phyloP scores from a whole-genome alignment of 495 filamentous ascomycete genomes.

The Talaromyces stipitatus region DNA sequence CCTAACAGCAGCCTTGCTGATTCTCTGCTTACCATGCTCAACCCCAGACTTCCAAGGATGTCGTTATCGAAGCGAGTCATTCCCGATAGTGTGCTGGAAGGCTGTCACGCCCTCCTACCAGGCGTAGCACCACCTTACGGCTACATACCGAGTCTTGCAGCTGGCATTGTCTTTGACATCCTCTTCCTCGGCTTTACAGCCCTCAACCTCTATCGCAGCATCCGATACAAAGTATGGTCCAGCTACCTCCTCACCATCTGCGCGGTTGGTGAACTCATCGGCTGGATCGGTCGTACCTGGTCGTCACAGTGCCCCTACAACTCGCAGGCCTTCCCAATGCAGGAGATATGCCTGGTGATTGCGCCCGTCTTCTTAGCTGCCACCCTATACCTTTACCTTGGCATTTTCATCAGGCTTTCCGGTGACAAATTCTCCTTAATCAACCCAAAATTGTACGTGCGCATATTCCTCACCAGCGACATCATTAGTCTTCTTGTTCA shows the following conservation, averaged over 20 bases:
- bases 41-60: no score
- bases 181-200: neutral
- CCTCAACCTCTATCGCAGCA: neutral
- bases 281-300: slow-evolving; percentile 36
- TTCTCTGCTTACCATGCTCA: no score
- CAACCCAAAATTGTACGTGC: slow-evolving; percentile 38
- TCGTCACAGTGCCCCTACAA: slow-evolving; percentile 35
- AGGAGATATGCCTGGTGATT: slow-evolving; percentile 42
- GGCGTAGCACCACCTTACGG: neutral
- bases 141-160: neutral
- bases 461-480: slow-evolving; percentile 53
- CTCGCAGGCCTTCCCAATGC: slow-evolving; percentile 32
- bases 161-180: neutral
- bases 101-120: neutral
- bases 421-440: slow-evolving; percentile 25
- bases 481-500: slow-evolving; percentile 56
- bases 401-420: slow-evolving; percentile 27
- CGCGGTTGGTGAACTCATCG: slow-evolving; percentile 22
- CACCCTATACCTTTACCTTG: slow-evolving; percentile 38
- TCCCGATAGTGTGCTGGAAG: no score
- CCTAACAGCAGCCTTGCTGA: no score
- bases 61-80: no score
- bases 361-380: slow-evolving; percentile 37
- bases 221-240: neutral
- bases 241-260: neutral